phyloP scores from a whole-genome alignment of 2,329 filamentous ascomycete species.

The Neonectria faginata region DNA sequence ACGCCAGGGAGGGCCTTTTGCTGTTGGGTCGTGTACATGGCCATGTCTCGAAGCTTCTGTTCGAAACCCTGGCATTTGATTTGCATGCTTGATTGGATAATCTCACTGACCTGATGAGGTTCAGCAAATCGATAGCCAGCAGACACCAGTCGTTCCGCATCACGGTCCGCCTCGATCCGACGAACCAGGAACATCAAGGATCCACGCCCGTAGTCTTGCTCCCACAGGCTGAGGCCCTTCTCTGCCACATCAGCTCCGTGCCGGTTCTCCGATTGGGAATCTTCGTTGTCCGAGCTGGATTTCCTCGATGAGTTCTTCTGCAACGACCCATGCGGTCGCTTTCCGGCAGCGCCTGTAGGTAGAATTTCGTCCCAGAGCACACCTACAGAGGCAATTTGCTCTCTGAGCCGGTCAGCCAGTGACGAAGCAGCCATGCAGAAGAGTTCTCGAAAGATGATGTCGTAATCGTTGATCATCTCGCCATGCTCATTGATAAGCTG shows the following conservation, averaged over 20 bases:
- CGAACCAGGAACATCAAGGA: conserved; percentile 85
- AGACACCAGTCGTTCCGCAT: conserved; percentile 73
- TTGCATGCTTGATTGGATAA: conserved; percentile 80
- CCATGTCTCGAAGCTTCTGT: conserved; percentile 72
- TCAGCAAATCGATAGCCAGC: conserved; percentile 83
- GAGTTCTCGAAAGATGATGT: conserved; percentile 81
- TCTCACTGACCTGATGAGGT: conserved; percentile 73
- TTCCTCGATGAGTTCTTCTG: conserved; percentile 36
- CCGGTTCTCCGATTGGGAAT: conserved; percentile 34
- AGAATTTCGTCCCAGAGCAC: conserved; percentile 82
- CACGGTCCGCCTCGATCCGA: conserved; percentile 66
- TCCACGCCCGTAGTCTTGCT: conserved; percentile 70
- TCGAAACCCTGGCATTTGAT: conserved; percentile 73
- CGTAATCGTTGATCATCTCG: conserved; percentile 75
- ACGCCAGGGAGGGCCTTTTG: conserved; percentile 64
- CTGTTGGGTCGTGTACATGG: conserved; percentile 63
- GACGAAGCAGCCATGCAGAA: conserved; percentile 84
- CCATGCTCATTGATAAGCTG: conserved; percentile 65
- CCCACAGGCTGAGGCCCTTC: conserved; percentile 50
- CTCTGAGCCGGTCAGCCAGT: conserved; percentile 76
- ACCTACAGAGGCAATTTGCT: conserved; percentile 72
- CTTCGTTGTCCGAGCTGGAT: conserved; percentile 24
- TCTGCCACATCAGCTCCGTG: conserved; percentile 54
- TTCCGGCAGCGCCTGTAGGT: conserved; percentile 65
- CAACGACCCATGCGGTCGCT: conserved; percentile 32